Base-by-base conservation (phyloP, 192 early-diverging fungal species). In the Chytriomyces hyalinus region DNA sequence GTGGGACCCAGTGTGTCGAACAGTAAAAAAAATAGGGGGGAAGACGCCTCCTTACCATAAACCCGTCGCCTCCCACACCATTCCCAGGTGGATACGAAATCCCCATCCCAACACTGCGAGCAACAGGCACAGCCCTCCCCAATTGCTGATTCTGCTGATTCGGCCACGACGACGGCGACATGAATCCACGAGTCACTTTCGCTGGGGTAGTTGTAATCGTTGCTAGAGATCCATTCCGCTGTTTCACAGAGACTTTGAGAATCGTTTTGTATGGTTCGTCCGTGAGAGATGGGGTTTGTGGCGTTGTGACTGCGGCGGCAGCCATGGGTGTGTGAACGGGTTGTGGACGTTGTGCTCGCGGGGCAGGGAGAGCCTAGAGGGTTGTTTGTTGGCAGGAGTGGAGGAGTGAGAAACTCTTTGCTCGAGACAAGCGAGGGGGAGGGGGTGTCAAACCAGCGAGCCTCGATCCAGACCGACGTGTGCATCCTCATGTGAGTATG, bases 151-250 rank as follows among this genome's bases (percentile, higher is more conserved):
- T 36, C 53, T 11, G 20, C 20, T 43, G 15, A 24, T 20, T 36
- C 63, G 17, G 63, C 26, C 15, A 43, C n/a, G 73, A 46, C 24
- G 61, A 17, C 7, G 62, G 48, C 26, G 45, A 48, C 51, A 10
- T 15, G 63, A 75, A 75, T 17, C 73, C 73, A 24, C 61, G 61
- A 22, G 73, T 75, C 9, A 75, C 73, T 75, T 75, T 75, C 7
- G 61, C 63, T 6, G 73, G 73, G 1, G 63, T 62, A 17, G 73
- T 75, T 65, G 73, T 75, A 64, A 75, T 75, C 24, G 73, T 75
- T n/a, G 73, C 73, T 49, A 75, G 24, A 13, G 45, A 50, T 6
- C 73, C 73, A 57, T 75, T 75, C 8, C 63, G 61, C 22, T 75
- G 73, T 24, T 75, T 75, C n/a, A 75, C 73, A 47, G 17, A 26